phyloP scores from a whole-genome alignment of 78 protist genomes.

The Dictyostelium capitatum region DNA sequence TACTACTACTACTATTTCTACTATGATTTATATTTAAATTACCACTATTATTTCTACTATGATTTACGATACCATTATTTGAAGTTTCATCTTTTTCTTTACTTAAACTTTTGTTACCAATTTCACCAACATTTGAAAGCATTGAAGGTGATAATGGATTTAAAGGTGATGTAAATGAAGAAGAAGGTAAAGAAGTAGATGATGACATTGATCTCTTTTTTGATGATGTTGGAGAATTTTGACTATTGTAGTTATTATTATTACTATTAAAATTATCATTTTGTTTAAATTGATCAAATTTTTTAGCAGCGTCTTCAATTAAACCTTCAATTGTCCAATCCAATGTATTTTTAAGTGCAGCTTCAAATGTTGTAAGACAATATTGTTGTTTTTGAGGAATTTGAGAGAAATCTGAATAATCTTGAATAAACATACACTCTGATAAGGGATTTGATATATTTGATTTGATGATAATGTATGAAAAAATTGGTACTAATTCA shows the following conservation, averaged over 20 bases:
- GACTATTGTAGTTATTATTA: neutral
- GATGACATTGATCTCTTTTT: constrained; percentile 2
- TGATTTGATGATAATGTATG: constrained; percentile 66
- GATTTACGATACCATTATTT: neutral
- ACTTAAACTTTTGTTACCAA: neutral
- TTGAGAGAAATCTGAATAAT: constrained; percentile 24
- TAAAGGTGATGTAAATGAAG: neutral
- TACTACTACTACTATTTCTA: constrained; percentile 11
- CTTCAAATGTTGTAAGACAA: constrained; percentile 53
- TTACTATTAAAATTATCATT: neutral
- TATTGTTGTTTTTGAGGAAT: constrained; percentile 39
- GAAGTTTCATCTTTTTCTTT: neutral
- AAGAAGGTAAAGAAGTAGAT: neutral
- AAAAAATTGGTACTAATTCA: constrained; percentile 54
- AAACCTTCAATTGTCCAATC: constrained; percentile 40
- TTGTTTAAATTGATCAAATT: constrained; percentile 28
- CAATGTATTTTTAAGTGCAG: constrained; percentile 16
- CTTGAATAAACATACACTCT: constrained; percentile 63
- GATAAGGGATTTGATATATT: constrained; percentile 26
- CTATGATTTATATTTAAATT: neutral
- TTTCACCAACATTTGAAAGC: constrained; percentile 12
- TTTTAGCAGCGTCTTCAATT: constrained; percentile 25
- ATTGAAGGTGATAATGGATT: constrained; percentile 8
- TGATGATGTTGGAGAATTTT: neutral
- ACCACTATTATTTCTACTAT: neutral